Percentiles rank a stretch among this genome's conserved stretches.
Evolutionary conservation across 495 filamentous ascomycete species (phyloP).

Genomic region (Massariosphaeria phaeospora): DNA sequence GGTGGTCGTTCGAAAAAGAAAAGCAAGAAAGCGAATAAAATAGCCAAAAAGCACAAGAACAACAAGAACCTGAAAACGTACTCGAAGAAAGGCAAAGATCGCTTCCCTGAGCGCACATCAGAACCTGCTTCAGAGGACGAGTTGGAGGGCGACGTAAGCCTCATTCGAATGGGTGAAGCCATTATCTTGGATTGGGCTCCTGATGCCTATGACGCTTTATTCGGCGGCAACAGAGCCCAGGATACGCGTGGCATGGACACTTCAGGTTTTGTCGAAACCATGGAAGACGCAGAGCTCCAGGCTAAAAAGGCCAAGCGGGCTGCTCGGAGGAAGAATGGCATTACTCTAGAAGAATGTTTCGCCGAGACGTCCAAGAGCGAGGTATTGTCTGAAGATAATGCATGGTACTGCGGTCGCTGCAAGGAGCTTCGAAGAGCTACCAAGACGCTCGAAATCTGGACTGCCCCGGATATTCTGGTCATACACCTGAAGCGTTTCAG

Average conservation of each 20-base stretch:
- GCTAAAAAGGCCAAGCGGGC: conserved; percentile 54
- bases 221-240: conserved; percentile 49
- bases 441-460: conserved; percentile 97
- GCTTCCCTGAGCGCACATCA: conserved; percentile 22
- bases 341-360: conserved; percentile 84
- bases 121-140: conserved; percentile 18
- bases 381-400: conserved; percentile 86
- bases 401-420: conserved; percentile 94
- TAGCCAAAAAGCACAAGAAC: conserved; percentile 14
- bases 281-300: conserved; percentile 64
- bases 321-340: conserved; percentile 62
- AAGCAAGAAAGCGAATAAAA: conserved; percentile 6
- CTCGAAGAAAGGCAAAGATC: conserved; percentile 34
- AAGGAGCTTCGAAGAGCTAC: conserved; percentile 86
- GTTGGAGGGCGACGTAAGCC: conserved; percentile 49
- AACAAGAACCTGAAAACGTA: conserved; percentile 35
- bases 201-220: conserved; percentile 62
- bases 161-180: conserved; percentile 72
- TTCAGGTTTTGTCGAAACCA: conserved; percentile 46
- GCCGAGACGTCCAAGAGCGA: conserved; percentile 91
- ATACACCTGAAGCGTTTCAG: conserved; percentile 95
- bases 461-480: conserved; percentile 86
- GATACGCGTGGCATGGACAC: conserved; percentile 51
- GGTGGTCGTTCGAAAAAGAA: conserved; percentile 21
- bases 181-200: conserved; percentile 79